These are phyloP conservation scores for Barnettozyma sucrosica DNA, from an alignment of 805 yeast genomes.

Conservation along the genomic window DNA sequence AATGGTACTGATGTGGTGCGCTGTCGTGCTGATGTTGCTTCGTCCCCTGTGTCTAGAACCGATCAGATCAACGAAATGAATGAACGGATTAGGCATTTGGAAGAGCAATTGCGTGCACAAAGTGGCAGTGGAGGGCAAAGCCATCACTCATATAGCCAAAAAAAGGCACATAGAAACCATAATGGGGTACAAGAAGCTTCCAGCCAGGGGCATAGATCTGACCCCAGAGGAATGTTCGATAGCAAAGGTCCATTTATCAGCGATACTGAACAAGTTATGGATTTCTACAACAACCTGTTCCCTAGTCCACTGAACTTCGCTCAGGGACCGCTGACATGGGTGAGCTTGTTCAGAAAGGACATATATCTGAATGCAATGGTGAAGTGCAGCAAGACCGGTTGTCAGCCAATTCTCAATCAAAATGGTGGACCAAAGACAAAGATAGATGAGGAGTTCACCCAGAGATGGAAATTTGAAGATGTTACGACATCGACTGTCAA, in stretches of 20 bases:
- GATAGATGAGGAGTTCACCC: slow-evolving; percentile 3
- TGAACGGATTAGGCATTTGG: slow-evolving; percentile 15
- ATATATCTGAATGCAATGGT: slow-evolving; percentile 18
- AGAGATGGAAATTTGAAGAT: slow-evolving; percentile 8
- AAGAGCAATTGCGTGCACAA: slow-evolving; percentile 4
- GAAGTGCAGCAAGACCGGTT: not conserved
- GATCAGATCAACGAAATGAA: slow-evolving; percentile 8
- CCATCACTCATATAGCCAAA: not conserved
- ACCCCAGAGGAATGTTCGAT: not conserved
- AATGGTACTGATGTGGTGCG: not conserved
- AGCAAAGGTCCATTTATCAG: not conserved
- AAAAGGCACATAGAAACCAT: too few species aligned
- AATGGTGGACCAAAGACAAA: not conserved
- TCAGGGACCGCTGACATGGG: slow-evolving; percentile 25
- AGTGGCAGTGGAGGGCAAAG: not conserved
- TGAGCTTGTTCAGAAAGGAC: slow-evolving; percentile 21
- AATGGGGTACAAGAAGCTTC: not conserved
- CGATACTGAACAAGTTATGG: slow-evolving; percentile 7
- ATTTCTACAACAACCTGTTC: slow-evolving; percentile 11
- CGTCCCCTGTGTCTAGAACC: not conserved
- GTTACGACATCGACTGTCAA: not conserved
- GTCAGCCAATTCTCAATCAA: not conserved
- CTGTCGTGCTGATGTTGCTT: not conserved
- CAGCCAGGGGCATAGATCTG: not conserved
- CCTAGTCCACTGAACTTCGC: slow-evolving; percentile 8